Evolutionary conservation across 495 filamentous ascomycete species (phyloP), one percentile per base, ranked within the genome.

Genomic region (Daldinia decipiens): DNA sequence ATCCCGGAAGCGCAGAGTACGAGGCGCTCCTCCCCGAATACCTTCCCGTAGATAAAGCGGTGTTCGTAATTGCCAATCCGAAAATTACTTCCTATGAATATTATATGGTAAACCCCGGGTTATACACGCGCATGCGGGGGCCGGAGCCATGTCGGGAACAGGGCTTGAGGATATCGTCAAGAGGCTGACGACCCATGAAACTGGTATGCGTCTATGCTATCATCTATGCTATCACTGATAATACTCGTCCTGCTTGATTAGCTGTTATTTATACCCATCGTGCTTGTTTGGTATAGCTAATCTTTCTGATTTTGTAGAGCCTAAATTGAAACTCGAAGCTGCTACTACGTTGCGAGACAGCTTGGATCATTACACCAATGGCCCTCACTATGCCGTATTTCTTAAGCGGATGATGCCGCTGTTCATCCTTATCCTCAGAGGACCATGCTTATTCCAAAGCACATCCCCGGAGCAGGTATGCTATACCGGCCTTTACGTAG

Each of bases 361-460:
- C 71, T 91, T 96, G 70, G 94, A 98, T 67, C 85, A 87, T 59
- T 87, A 86, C 74, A 82, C 82, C 12, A 79, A 79, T 51, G 84
- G 84, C 27, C 79, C 79, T 5, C 78, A 82, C 71, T 98, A 98
- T 77, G 81, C 86, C 17, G 79, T 82, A 36, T 98, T 98, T 76
- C 85, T 98, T 65, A 86, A 89, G 70, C 92, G 92, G 80, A 81
- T 98, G 71, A 90, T 97, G 81, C 96, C 96, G 13, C 84, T 96
- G n/a, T 93, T 98, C 80, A 85, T 93, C 77, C 88, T 87, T 68
- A 91, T 98, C 32, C 80, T 99, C 39, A 89, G 90, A 76, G 93
- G 93, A 34, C 90, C 91, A 62, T 93, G 93, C n/a, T 90, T 97
- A 39, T 97, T 98, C 79, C 91, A 93, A 67, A 96, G 90, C 74